These are phyloP conservation scores for Lodderomyces theae DNA, from an alignment of 1,139 yeast species.

Conservation along the genomic window DNA sequence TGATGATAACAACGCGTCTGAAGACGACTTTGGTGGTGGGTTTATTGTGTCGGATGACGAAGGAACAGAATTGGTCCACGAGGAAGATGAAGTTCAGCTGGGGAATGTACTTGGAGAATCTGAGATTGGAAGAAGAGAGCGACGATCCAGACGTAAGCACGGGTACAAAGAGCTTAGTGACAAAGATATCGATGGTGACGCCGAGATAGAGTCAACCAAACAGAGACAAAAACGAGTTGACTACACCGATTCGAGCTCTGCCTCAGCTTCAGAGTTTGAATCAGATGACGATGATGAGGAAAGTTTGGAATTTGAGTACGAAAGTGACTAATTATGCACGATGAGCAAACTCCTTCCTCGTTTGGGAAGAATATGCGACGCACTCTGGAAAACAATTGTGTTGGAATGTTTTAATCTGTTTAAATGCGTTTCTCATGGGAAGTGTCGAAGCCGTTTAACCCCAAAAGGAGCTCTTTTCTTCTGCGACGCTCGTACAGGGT, in stretches of 20 bases:
- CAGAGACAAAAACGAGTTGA: neutral
- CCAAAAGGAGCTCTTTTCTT: too few relatives aligned
- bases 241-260: neutral
- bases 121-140: conserved; percentile 6
- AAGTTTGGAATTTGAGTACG: conserved; percentile 15
- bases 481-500: too few relatives aligned
- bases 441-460: too few relatives aligned
- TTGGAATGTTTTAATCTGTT: too few relatives aligned
- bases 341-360: neutral
- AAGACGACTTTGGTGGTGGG: conserved; percentile 12
- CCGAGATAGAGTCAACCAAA: neutral
- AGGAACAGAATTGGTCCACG: conserved; percentile 4
- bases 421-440: too few relatives aligned
- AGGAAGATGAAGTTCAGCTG: conserved; percentile 5
- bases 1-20: neutral
- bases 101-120: neutral
- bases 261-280: conserved; percentile 1
- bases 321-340: conserved; percentile 9
- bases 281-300: conserved; percentile 6
- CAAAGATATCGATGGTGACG: neutral
- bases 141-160: conserved; percentile 6
- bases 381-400: too few relatives aligned
- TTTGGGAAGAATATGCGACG: neutral
- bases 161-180: conserved; percentile 6
- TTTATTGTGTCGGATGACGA: conserved; percentile 11